These are phyloP conservation scores for Aspergillus oerlinghausenensis DNA, from an alignment of 2,329 filamentous ascomycete genomes.

Conservation along the genomic window DNA sequence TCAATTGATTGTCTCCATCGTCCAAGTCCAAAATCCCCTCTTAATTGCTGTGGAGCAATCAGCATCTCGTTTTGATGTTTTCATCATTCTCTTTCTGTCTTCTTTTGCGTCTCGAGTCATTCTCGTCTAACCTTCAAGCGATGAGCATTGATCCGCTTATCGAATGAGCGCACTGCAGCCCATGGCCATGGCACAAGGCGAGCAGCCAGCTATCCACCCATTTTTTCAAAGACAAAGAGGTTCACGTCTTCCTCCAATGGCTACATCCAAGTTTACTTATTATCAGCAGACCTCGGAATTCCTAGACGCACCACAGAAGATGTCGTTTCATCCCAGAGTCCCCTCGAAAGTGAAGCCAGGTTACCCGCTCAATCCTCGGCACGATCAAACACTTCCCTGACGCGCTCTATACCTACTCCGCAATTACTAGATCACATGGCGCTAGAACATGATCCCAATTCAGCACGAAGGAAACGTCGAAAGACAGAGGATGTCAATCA, in stretches of 20 bases:
- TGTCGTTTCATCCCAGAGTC: conserved; percentile 1
- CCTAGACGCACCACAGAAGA: conserved; percentile 6
- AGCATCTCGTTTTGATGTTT: not conserved
- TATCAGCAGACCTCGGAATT: conserved; percentile 15
- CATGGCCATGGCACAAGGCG: conserved; percentile 37
- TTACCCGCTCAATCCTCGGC: not conserved
- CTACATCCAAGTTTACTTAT: conserved; percentile 7
- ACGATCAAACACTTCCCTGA: not conserved
- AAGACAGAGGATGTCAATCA: conserved; percentile 23
- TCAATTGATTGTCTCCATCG: conserved; percentile 6
- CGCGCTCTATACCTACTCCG: not conserved
- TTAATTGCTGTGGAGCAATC: not conserved
- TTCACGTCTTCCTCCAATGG: conserved; percentile 16
- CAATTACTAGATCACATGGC: not conserved
- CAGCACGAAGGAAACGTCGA: conserved; percentile 32
- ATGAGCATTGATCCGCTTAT: conserved; percentile 20
- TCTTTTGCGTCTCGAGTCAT: not conserved
- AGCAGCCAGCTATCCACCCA: conserved; percentile 37
- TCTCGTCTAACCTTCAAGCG: conserved; percentile 1
- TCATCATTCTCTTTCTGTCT: not conserved
- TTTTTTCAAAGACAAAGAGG: conserved; percentile 40
- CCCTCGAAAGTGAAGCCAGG: not conserved
- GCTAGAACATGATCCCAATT: conserved; percentile 31
- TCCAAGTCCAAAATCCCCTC: not conserved
- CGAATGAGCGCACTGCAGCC: conserved; percentile 23